Conservation (phyloP, 1,284 basidiomycete genomes). For the Malassezia nana region DNA sequence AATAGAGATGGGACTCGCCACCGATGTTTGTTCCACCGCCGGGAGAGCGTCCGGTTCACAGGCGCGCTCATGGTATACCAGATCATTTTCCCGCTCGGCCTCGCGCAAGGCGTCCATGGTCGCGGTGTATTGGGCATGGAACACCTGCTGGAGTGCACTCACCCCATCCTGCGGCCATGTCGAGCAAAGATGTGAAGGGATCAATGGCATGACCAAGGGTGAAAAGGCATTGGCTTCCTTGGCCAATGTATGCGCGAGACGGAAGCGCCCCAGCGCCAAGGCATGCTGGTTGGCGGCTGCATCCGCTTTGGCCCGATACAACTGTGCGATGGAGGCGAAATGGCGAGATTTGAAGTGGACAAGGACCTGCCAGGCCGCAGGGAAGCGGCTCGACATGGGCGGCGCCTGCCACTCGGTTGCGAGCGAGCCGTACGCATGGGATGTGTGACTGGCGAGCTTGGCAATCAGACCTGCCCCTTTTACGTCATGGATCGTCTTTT, state of each 20-base stretch:
- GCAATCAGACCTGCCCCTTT: conserved; percentile 59
- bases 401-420: conserved; percentile 89
- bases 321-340: conserved; percentile 75
- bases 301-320: conserved; percentile 74
- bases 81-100: conserved; percentile 80
- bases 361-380: conserved; percentile 2
- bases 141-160: conserved; percentile 65
- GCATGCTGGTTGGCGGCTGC: conserved; percentile 69
- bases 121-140: conserved; percentile 69
- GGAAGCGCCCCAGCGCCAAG: conserved; percentile 70
- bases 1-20: conserved; percentile 73
- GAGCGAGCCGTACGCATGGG: conserved; percentile 66
- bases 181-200: conserved; percentile 54
- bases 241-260: conserved; percentile 65
- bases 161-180: conserved; percentile 82
- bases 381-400: conserved; percentile 56
- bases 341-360: conserved; percentile 76
- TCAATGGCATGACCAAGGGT: background rate
- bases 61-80: conserved; percentile 93
- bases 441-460: conserved; percentile 76
- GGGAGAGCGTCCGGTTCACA: conserved; percentile 72
- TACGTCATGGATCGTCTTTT: conserved; percentile 63
- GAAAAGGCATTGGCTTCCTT: conserved; percentile 67
- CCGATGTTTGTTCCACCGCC: conserved; percentile 64
- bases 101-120: conserved; percentile 66